These are phyloP conservation scores for Xylaria sp. DNA, from an alignment of 2,329 filamentous ascomycete species.

Conservation along the genomic window DNA sequence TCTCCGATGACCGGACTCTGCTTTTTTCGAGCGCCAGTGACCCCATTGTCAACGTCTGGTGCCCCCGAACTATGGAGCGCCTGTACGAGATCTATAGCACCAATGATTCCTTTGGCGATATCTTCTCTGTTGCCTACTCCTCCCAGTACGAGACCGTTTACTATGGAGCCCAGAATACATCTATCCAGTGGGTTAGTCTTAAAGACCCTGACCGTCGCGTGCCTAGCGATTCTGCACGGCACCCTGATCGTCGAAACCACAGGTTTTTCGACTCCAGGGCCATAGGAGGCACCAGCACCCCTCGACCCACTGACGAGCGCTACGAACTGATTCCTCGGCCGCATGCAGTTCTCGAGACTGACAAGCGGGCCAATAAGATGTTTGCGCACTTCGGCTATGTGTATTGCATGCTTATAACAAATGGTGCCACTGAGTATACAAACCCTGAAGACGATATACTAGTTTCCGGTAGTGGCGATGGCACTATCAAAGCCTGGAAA, in stretches of 20 bases:
- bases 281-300: slow-evolving; percentile 82
- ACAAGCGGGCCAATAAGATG: slow-evolving; percentile 80
- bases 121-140: slow-evolving; percentile 95
- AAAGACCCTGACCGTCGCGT: slow-evolving; percentile 71
- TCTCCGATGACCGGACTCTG: slow-evolving; percentile 78
- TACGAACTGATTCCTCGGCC: slow-evolving; percentile 66
- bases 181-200: slow-evolving; percentile 91
- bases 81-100: slow-evolving; percentile 92
- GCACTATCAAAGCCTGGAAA: slow-evolving; percentile 93
- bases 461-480: slow-evolving; percentile 92
- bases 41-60: slow-evolving; percentile 95
- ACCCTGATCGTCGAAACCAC: slow-evolving; percentile 81
- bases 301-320: slow-evolving; percentile 72
- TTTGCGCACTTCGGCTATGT: slow-evolving; percentile 97
- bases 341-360: slow-evolving; percentile 78
- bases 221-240: slow-evolving; percentile 71
- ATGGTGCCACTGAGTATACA: slow-evolving; percentile 73
- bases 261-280: slow-evolving; percentile 93
- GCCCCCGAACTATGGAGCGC: slow-evolving; percentile 77
- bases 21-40: slow-evolving; percentile 95
- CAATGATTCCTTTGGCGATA: slow-evolving; percentile 90
- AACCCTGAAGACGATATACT: slow-evolving; percentile 82
- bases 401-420: slow-evolving; percentile 92
- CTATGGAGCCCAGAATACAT: slow-evolving; percentile 92
- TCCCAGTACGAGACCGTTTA: slow-evolving; percentile 83